Evolutionary conservation across 163 green algal species (phyloP), one percentile per base, ranked within the genome.

Genomic region (Chlamydomonas reinhardtii): DNA sequence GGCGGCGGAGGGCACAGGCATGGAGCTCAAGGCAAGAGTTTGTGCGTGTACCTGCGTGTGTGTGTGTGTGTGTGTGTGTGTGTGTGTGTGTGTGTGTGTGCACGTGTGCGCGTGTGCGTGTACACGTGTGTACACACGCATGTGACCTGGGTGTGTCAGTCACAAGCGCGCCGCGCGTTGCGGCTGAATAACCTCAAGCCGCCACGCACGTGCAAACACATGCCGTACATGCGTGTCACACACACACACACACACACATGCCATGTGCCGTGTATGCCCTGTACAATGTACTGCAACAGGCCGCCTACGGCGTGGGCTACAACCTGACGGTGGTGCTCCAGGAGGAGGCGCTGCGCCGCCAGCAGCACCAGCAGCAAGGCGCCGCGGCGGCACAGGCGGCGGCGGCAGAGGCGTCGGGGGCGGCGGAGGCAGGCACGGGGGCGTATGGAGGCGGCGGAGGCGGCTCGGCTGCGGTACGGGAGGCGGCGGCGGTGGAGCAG

Each of bases 291-390:
- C 27, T 22, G 9, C 20, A 48, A 4, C 79, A 85, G 79, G 52
- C 68, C 12, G 66, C 66, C 20, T 94, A 94, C 69, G 95, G 95
- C 20, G 91, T 94, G 17, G 95, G 95, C 34, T 97, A 97, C 88
- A 96, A 91, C 32, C 91, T 96, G 22, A 96, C 94, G 1, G 25
- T 96, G 1, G 92, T 83, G 22, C 27, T 90, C 22, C 22, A 77
- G 22, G 32, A 24, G 39, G 14, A 35, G 17, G 11, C 27, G 39
- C 66, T 43, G 54, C 43, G 64, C 25, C 27, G 34, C 31, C 85
- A 43, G 25, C 65, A 71, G 34, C 76, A 59, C 25, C 79, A 80
- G 72, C 73, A 75, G 52, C 48, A 43, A 19, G 37, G 39, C 24
- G 56, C 76, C 37, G 54, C 5, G 11, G 73, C 37, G 37, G 31